These are phyloP conservation scores for Rhizoctonia solani DNA, from an alignment of 1,284 basidiomycete genomes.

Conservation along the genomic window DNA sequence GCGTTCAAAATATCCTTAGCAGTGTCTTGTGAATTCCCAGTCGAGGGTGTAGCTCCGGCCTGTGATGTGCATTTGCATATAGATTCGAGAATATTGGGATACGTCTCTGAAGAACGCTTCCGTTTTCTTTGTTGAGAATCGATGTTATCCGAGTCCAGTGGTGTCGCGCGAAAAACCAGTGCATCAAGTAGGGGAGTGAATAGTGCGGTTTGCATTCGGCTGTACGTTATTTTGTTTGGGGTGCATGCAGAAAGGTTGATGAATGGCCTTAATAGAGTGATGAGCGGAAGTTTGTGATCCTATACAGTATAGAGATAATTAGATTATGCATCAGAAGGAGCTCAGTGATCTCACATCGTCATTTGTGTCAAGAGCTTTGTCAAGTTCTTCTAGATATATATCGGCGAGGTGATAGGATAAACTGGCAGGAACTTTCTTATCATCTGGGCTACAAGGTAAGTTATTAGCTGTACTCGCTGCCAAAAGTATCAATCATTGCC, in stretches of 20 bases:
- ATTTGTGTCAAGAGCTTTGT: conserved; percentile 61
- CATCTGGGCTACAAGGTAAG: conserved; percentile 59
- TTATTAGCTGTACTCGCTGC: conserved; percentile 20
- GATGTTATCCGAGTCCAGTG: conserved; percentile 34
- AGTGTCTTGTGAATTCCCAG: conserved; percentile 49
- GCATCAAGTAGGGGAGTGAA: conserved; percentile 66
- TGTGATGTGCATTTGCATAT: conserved; percentile 43
- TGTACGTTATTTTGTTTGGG: conserved; percentile 62
- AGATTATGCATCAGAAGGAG: conserved; percentile 42
- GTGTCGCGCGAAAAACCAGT: conserved; percentile 44
- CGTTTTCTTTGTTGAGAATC: conserved; percentile 48
- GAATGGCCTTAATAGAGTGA: conserved; percentile 67
- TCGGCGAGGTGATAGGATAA: conserved; percentile 87
- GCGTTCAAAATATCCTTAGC: conserved; percentile 63
- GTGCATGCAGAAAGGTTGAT: conserved; percentile 69
- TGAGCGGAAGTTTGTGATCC: conserved; percentile 53
- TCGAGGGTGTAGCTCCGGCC: conserved; percentile 48
- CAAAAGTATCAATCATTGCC: conserved; percentile 41
- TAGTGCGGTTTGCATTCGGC: conserved; percentile 66
- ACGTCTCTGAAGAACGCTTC: conserved; percentile 48
- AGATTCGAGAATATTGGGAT: conserved; percentile 54
- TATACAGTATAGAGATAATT: conserved; percentile 11
- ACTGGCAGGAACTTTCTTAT: conserved; percentile 76
- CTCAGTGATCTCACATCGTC: conserved; percentile 43
- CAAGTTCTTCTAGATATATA: conserved; percentile 88